These are phyloP conservation scores for Plasmodium knowlesi DNA, from an alignment of 169 alveolate species.

Conservation along the genomic window DNA sequence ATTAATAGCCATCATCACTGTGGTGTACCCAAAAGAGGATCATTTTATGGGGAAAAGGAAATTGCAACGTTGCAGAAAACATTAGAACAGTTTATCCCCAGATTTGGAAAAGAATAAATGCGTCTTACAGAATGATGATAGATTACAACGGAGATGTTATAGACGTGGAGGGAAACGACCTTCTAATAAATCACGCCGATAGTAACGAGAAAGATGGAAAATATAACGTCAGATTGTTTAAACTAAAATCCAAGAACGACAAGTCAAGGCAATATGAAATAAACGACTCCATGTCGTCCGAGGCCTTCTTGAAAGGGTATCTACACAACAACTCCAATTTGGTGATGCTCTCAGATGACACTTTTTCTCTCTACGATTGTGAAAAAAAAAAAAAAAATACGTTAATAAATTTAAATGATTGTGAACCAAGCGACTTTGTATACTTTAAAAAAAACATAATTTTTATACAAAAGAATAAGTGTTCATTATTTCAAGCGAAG, in stretches of 20 bases:
- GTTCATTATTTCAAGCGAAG: conserved; percentile 37
- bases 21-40: background rate
- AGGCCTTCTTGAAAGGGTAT: conserved; percentile 27
- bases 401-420: conserved; percentile 28
- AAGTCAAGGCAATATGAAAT: conserved; percentile 50
- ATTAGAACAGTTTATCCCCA: background rate
- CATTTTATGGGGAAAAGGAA: background rate
- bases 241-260: conserved; percentile 27
- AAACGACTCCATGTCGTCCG: conserved; percentile 14
- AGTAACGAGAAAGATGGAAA: background rate
- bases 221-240: conserved; percentile 1
- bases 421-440: conserved; percentile 58
- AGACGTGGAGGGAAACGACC: conserved; percentile 23
- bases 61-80: background rate
- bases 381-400: conserved; percentile 34
- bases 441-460: conserved; percentile 49
- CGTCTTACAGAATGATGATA: background rate
- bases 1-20: background rate
- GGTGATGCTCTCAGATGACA: conserved; percentile 30
- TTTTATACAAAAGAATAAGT: conserved; percentile 28
- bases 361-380: conserved; percentile 38
- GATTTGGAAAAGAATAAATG: background rate
- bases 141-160: conserved; percentile 46
- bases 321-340: background rate
- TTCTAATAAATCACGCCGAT: conserved; percentile 16